Evolutionary conservation across 768 basidiomycete species (phyloP), one percentile per base, ranked within the genome.

Genomic region (Roridomyces roridus): DNA sequence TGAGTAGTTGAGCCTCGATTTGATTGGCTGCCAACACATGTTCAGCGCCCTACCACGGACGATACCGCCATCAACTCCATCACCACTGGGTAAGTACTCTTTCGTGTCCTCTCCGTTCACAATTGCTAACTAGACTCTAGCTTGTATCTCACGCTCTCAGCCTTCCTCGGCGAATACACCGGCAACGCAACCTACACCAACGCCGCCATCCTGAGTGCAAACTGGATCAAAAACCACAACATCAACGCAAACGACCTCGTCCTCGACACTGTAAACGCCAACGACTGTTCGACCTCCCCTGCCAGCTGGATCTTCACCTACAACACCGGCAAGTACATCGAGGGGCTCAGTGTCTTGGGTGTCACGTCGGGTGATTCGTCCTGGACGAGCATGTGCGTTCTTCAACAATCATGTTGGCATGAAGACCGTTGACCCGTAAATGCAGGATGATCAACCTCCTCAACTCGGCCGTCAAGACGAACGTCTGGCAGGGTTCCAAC

Each of bases 301-400:
- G 63, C 76, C 4, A 72, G 56, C 4, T 82, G 79, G 77, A 43
- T 82, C 6, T 84, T 83, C 67, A 83, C 83, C 0, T 84, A 84
- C 58, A 85, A 84, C 55, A 77, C 71, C 25, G 82, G 84, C 25
- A 85, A 85, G 54, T 79, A 73, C 46, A 73, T 84, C 21, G 83
- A 85, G 61, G 83, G 82, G 3, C 67, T 83, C 47, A 77, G 74
- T 43, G 74, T 84, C 6, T 66, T 84, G 26, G 67, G 69, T 0
- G 72, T 71, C 46, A 71, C 82, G 26, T 80, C 78, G 10, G 72
- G 74, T 5, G 74, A 82, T 56, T 42, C 59, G 23, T 66, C 71
- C 31, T 82, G 80, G 80, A 75, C 60, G 35, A 66, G 59, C 1
- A 55, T 82, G 80, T 82, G 61, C 59, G 78, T 63, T 29, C 52